Conservation (phyloP, 148 eudicot species). For the Bassia scoparia region DNA sequence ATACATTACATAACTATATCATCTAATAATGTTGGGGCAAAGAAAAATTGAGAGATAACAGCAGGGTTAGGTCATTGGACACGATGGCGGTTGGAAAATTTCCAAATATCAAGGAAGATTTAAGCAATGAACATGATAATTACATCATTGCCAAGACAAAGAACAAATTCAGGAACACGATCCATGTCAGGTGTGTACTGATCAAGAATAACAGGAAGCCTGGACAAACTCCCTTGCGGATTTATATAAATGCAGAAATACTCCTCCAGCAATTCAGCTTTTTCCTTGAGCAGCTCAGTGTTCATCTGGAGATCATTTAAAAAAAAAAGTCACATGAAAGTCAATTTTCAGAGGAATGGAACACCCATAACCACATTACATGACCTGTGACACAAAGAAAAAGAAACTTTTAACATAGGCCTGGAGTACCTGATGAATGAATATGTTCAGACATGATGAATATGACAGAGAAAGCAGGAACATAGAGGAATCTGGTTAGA, state of each 20-base stretch:
- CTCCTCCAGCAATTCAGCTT: slow-evolving; percentile 81
- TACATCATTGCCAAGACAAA: slow-evolving; percentile 95
- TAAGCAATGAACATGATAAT: slow-evolving; percentile 24
- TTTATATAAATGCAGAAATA: slow-evolving; percentile 80
- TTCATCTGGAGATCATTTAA: slow-evolving; percentile 52
- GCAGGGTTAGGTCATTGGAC: background rate
- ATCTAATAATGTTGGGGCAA: background rate
- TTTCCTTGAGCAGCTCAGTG: slow-evolving; percentile 66
- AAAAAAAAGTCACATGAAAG: background rate
- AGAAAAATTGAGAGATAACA: slow-evolving; percentile 12
- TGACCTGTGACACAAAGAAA: slow-evolving; percentile 1
- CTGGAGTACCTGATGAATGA: background rate
- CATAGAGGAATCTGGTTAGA: background rate
- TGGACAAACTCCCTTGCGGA: slow-evolving; percentile 58
- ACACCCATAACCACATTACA: background rate
- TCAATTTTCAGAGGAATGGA: slow-evolving; percentile 3
- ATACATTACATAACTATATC: background rate
- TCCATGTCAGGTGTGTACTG: slow-evolving; percentile 99
- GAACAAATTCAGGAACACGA: slow-evolving; percentile 78
- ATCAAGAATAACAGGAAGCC: slow-evolving; percentile 92
- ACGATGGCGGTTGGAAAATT: background rate
- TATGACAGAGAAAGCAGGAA: background rate
- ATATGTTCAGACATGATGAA: background rate
- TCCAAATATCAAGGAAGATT: background rate
- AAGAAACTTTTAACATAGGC: background rate